A percentile compares a stretch with the other conserved stretches of the same genome.
Conservation (phyloP, 2,329 filamentous ascomycete species). For the Tolypocladium sp. region DNA sequence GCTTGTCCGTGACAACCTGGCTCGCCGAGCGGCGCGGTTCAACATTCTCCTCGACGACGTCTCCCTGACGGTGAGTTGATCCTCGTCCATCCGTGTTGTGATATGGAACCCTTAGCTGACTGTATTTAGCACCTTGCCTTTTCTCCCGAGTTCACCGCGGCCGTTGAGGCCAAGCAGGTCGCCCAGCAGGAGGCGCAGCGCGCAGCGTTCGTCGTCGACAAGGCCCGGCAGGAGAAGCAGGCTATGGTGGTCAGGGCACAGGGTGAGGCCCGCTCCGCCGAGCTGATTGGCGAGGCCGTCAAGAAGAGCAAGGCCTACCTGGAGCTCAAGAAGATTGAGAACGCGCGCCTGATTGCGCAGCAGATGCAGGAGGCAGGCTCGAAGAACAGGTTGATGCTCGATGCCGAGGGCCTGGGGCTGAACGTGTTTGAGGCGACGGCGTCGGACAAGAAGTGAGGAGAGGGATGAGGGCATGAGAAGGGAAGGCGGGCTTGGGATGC, state of each 20-base stretch:
- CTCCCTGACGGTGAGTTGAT: constrained; percentile 69
- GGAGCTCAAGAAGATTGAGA: constrained; percentile 96
- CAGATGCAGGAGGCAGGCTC: constrained; percentile 79
- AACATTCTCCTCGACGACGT: constrained; percentile 98
- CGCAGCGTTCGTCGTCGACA: constrained; percentile 96
- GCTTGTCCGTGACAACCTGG: constrained; percentile 87
- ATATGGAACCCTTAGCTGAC: not conserved
- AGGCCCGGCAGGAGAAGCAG: constrained; percentile 98
- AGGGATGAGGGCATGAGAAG: constrained; percentile 3
- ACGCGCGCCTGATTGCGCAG: constrained; percentile 79
- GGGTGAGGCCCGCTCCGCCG: constrained; percentile 95
- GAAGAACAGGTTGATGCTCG: constrained; percentile 89
- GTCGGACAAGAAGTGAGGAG: constrained; percentile 32
- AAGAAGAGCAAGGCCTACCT: constrained; percentile 98
- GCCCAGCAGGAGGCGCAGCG: constrained; percentile 91
- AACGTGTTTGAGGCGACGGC: constrained; percentile 60
- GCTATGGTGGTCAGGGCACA: constrained; percentile 96
- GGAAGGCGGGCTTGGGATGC: constrained; percentile 3
- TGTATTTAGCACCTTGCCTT: constrained; percentile 55
- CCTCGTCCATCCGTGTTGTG: not conserved
- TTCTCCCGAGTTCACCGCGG: constrained; percentile 65
- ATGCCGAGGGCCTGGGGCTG: constrained; percentile 81
- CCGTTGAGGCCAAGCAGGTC: constrained; percentile 66
- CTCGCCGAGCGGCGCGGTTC: constrained; percentile 84
- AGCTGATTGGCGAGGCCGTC: constrained; percentile 97